A percentile compares a stretch with the other conserved stretches of the same genome.
phyloP scores from a whole-genome alignment of 768 basidiomycete genomes.

The Gymnopilus dilepis region DNA sequence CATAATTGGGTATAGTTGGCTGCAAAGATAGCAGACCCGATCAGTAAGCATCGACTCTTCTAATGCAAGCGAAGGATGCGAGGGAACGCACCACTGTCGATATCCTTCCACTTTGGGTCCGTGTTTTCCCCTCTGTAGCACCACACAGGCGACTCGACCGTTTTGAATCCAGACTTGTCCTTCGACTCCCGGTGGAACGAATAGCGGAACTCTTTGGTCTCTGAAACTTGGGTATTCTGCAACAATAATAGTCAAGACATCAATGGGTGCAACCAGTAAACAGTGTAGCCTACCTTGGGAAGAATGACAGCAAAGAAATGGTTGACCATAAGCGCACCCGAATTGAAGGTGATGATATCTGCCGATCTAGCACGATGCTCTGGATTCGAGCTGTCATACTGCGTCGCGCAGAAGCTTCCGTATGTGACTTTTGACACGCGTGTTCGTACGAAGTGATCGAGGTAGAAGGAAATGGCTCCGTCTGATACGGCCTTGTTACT shows the following conservation, averaged over 20 bases:
- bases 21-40: constrained; percentile 12
- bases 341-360: constrained; percentile 30
- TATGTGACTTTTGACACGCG: constrained; percentile 40
- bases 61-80: neutral
- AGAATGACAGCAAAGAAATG: constrained; percentile 33
- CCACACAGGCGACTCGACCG: constrained; percentile 23
- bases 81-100: constrained; percentile 28
- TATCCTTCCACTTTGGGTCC: constrained; percentile 32
- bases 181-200: constrained; percentile 31
- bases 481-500: constrained; percentile 30
- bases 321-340: constrained; percentile 38
- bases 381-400: constrained; percentile 30
- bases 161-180: constrained; percentile 17
- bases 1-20: constrained; percentile 35
- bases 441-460: constrained; percentile 30
- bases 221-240: constrained; percentile 46
- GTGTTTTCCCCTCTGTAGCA: constrained; percentile 28
- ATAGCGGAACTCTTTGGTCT: constrained; percentile 48
- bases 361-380: constrained; percentile 41
- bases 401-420: constrained; percentile 33
- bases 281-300: constrained; percentile 9
- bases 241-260: constrained; percentile 23
- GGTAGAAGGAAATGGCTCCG: constrained; percentile 29
- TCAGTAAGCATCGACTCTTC: neutral
- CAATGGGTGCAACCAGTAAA: constrained; percentile 17